A percentile compares a stretch with the other conserved stretches of the same genome.
phyloP scores from a whole-genome alignment of 164 flowering plant species.

The Aristolochia contorta region DNA sequence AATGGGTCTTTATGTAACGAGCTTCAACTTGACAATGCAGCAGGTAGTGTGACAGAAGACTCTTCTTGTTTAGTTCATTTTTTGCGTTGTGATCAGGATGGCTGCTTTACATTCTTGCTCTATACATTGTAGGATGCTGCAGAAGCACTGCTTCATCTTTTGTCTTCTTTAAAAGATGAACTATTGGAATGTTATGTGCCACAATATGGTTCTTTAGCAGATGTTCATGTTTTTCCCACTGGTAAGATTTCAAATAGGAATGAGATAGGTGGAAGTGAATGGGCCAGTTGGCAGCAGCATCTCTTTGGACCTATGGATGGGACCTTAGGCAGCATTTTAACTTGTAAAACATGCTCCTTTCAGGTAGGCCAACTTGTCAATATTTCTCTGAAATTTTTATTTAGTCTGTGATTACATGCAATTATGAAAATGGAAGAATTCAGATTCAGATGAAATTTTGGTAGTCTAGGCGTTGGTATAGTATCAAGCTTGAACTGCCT shows the following conservation, averaged over 20 bases:
- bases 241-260: constrained; percentile 28
- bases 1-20: constrained; percentile 46
- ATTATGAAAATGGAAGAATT: background rate
- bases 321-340: constrained; percentile 63
- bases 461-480: too few species aligned
- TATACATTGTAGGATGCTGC: constrained; percentile 65
- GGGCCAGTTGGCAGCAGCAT: constrained; percentile 53
- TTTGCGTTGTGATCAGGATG: background rate
- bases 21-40: constrained; percentile 61
- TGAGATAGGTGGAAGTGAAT: constrained; percentile 27
- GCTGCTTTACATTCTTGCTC: constrained; percentile 1
- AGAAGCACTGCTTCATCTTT: constrained; percentile 77
- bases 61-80: background rate
- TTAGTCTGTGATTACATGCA: background rate
- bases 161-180: constrained; percentile 73
- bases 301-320: constrained; percentile 90
- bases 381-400: constrained; percentile 4
- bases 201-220: constrained; percentile 40
- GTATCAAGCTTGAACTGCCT: too few species aligned
- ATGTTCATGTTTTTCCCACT: constrained; percentile 22
- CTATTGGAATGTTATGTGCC: constrained; percentile 41
- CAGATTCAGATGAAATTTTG: too few species aligned
- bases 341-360: constrained; percentile 73
- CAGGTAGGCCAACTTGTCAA: constrained; percentile 45
- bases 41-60: constrained; percentile 39